phyloP scores from a whole-genome alignment of 2,329 filamentous ascomycete species.

The Plenodomus biglobosus region DNA sequence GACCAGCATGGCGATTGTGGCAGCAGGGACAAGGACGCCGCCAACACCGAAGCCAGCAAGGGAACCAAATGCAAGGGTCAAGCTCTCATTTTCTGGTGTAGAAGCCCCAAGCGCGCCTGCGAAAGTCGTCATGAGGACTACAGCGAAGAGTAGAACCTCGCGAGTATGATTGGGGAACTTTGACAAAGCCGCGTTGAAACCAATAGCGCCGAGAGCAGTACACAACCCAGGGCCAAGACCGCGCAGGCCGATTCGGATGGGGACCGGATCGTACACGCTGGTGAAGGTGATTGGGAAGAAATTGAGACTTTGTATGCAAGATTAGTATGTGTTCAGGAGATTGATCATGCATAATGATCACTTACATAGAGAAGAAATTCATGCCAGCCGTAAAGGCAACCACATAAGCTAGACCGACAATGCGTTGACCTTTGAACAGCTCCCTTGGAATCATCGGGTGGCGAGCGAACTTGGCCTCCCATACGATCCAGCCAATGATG shows the following conservation, averaged over 20 bases:
- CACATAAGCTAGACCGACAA: constrained; percentile 35
- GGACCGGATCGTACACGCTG: constrained; percentile 32
- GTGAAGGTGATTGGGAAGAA: constrained; percentile 38
- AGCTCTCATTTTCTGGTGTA: constrained; percentile 36
- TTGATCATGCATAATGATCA: no score
- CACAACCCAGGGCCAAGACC: constrained; percentile 29
- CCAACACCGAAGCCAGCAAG: constrained; percentile 45
- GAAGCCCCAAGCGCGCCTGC: constrained; percentile 34
- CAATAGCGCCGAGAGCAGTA: constrained; percentile 32
- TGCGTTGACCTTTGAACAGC: constrained; percentile 38
- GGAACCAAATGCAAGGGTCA: constrained; percentile 32
- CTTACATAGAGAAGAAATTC: constrained; percentile 31
- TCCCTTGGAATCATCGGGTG: constrained; percentile 46
- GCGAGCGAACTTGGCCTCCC: constrained; percentile 43
- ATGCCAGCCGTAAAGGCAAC: constrained; percentile 43
- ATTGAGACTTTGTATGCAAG: constrained; percentile 17
- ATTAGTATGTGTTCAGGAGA: no score
- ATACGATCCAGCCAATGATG: constrained; percentile 39
- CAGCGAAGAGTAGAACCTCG: constrained; percentile 34
- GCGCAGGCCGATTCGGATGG: constrained; percentile 36
- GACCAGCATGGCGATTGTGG: constrained; percentile 39
- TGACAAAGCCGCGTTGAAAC: constrained; percentile 34
- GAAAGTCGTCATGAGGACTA: constrained; percentile 37
- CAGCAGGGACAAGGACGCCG: constrained; percentile 40
- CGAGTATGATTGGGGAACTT: constrained; percentile 25